Evolutionary conservation across 176 grass and related monocot species (phyloP).

Genomic region (Triticum urartu): DNA sequence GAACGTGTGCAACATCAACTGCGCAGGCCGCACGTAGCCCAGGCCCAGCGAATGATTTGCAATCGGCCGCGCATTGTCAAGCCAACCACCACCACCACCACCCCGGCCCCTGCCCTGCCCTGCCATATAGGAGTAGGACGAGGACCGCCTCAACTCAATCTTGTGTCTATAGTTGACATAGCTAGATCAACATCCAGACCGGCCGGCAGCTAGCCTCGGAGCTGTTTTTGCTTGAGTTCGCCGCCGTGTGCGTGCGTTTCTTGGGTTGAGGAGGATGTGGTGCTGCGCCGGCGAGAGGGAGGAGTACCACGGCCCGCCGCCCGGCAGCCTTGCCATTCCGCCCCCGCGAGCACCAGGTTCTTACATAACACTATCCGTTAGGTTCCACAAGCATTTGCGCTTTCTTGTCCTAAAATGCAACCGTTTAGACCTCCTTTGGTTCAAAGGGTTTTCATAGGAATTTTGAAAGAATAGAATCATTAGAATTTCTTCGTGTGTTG

Average conservation of each 20-base stretch:
- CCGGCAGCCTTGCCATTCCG: constrained; percentile 12
- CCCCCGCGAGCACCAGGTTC: constrained; percentile 41
- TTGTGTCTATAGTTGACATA: neutral
- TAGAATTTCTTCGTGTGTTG: too few relatives aligned
- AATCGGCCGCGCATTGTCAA: neutral
- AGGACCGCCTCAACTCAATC: neutral
- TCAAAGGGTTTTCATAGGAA: too few relatives aligned
- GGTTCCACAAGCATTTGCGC: neutral
- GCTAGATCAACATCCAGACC: neutral
- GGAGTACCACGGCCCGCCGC: constrained; percentile 25
- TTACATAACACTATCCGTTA: neutral
- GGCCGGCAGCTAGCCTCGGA: neutral
- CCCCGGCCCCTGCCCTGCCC: neutral
- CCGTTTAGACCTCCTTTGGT: too few relatives aligned
- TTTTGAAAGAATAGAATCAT: too few relatives aligned
- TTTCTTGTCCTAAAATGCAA: neutral
- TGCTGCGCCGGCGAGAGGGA: constrained; percentile 41
- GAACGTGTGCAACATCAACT: neutral
- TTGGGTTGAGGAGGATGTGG: constrained; percentile 32
- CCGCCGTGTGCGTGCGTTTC: neutral
- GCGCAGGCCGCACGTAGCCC: constrained; percentile 38
- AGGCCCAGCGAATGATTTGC: neutral
- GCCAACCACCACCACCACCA: neutral
- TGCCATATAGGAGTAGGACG: neutral
- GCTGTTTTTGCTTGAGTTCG: neutral